These are phyloP conservation scores for Seiridium unicorne DNA, from an alignment of 2,329 filamentous ascomycete species.

Conservation along the genomic window DNA sequence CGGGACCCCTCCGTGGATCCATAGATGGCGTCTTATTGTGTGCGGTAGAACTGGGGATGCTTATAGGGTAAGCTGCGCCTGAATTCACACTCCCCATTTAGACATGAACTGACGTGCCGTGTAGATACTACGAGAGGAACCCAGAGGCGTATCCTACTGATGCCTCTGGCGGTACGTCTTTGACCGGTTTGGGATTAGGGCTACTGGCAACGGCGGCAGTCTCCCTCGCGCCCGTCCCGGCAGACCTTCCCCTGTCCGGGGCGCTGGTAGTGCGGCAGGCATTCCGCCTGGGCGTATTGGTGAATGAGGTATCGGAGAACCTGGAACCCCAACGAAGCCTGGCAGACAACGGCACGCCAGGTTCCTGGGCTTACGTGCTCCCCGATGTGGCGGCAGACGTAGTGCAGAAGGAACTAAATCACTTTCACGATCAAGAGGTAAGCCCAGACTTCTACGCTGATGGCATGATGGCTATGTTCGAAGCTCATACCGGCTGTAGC, in stretches of 20 bases:
- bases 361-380: slow-evolving; percentile 42
- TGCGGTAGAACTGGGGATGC: slow-evolving; percentile 35
- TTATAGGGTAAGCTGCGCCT: slow-evolving; percentile 45
- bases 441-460: too few species aligned
- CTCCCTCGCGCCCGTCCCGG: slow-evolving; percentile 34
- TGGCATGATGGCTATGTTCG: too few species aligned
- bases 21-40: slow-evolving; percentile 43
- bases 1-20: slow-evolving; percentile 38
- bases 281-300: slow-evolving; percentile 44
- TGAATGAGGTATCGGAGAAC: slow-evolving; percentile 39
- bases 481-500: too few species aligned
- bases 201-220: slow-evolving; percentile 40
- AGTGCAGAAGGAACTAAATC: slow-evolving; percentile 37
- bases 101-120: too few species aligned
- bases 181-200: slow-evolving; percentile 43
- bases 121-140: too few species aligned
- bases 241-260: slow-evolving; percentile 37
- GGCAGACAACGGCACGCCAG: slow-evolving; percentile 13
- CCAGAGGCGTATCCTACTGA: slow-evolving; percentile 14
- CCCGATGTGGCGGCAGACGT: slow-evolving; percentile 26
- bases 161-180: slow-evolving; percentile 25
- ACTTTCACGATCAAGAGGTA: slow-evolving; percentile 16
- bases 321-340: slow-evolving; percentile 36
- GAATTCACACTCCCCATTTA: too few species aligned
- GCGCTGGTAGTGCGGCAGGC: slow-evolving; percentile 39